These are phyloP conservation scores for Plasmopara muralis DNA, from an alignment of 352 stramenopile genomes.

Conservation along the genomic window DNA sequence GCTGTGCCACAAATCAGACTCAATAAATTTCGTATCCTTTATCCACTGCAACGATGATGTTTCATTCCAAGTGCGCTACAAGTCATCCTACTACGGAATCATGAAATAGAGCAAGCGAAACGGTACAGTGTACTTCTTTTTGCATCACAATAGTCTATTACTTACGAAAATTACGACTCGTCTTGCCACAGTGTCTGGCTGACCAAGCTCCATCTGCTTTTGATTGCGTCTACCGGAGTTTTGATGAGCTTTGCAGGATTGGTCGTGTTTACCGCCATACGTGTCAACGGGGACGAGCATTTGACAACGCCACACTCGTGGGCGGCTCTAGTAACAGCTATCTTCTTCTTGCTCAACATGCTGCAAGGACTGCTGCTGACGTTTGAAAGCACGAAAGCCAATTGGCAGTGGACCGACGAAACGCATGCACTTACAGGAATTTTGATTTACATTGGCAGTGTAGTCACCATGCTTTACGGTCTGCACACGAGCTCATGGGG, in stretches of 20 bases:
- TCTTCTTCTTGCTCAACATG: conserved; percentile 61
- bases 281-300: conserved; percentile 22
- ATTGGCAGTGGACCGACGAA: conserved; percentile 74
- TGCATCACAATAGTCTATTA: background rate
- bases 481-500: conserved; percentile 44
- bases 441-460: conserved; percentile 49
- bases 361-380: conserved; percentile 60
- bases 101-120: conserved; percentile 27
- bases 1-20: background rate
- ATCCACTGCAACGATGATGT: background rate
- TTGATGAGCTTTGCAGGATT: conserved; percentile 33
- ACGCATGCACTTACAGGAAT: conserved; percentile 55
- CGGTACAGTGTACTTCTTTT: conserved; percentile 20
- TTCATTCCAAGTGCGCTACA: conserved; percentile 33
- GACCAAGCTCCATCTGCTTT: conserved; percentile 48
- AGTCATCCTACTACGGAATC: conserved; percentile 48
- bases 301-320: conserved; percentile 49
- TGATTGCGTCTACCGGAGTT: conserved; percentile 36
- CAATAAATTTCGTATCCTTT: conserved; percentile 1
- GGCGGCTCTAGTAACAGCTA: conserved; percentile 37
- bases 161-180: conserved; percentile 5
- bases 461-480: conserved; percentile 41
- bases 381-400: conserved; percentile 38
- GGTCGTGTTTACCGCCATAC: conserved; percentile 37
- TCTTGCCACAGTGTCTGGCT: conserved; percentile 30